Conservation (phyloP, 192 early-diverging fungal genomes). For the Gryganskiella cystojenkinii region DNA sequence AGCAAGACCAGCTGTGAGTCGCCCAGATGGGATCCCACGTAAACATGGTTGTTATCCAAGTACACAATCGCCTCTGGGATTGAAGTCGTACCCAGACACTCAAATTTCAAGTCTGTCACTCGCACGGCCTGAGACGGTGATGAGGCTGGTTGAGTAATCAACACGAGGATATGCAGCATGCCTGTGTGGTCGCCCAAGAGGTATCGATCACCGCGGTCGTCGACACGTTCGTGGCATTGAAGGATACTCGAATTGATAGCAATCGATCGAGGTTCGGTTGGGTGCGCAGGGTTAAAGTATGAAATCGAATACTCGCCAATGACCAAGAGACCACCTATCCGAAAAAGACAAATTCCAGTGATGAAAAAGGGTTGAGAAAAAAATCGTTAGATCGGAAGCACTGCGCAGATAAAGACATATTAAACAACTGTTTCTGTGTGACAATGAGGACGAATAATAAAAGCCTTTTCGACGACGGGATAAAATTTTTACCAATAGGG, state of each 20-base stretch:
- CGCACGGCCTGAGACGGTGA: neutral
- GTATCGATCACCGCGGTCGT: conserved; percentile 63
- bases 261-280: conserved; percentile 21
- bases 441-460: too few species aligned
- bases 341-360: neutral
- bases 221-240: conserved; percentile 65
- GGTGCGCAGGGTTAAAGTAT: conserved; percentile 54
- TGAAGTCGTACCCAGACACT: conserved; percentile 60
- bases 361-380: neutral
- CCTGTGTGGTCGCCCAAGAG: conserved; percentile 79
- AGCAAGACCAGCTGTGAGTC: conserved; percentile 87
- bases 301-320: conserved; percentile 67
- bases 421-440: too few species aligned
- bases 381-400: too few species aligned
- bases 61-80: conserved; percentile 73
- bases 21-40: conserved; percentile 86
- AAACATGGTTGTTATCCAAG: conserved; percentile 75
- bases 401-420: too few species aligned
- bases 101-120: conserved; percentile 51
- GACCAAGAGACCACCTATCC: conserved; percentile 63
- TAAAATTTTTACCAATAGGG: conserved; percentile 44
- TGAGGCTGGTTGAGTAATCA: conserved; percentile 25
- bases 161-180: conserved; percentile 66
- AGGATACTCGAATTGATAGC: conserved; percentile 61
- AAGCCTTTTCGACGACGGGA: too few species aligned